These are phyloP conservation scores for Rubus parviflorus DNA, from an alignment of 306 rosid genomes.

Conservation along the genomic window DNA sequence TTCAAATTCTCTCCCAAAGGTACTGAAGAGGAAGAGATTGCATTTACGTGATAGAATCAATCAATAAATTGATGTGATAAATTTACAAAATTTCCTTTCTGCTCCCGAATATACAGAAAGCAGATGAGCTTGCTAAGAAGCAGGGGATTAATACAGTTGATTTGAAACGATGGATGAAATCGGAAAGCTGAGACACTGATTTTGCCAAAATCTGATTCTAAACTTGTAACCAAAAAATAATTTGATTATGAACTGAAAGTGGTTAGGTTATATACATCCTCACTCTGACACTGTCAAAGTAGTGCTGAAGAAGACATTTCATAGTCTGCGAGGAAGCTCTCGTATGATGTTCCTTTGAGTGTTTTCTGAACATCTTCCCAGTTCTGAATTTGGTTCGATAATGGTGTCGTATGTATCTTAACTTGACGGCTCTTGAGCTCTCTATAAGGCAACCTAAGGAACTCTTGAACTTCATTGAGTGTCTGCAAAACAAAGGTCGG, in stretches of 20 bases:
- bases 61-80: not conserved
- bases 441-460: constrained; percentile 49
- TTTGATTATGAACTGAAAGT: not conserved
- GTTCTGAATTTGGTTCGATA: constrained; percentile 51
- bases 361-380: constrained; percentile 54
- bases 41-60: too few species aligned
- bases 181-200: not conserved
- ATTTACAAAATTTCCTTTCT: not conserved
- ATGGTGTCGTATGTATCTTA: constrained; percentile 55
- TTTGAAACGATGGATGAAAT: not conserved
- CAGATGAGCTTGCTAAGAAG: not conserved
- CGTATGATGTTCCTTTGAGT: constrained; percentile 43
- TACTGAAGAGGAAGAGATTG: too few species aligned
- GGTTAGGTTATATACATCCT: not conserved
- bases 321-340: constrained; percentile 38
- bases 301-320: not conserved
- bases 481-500: constrained; percentile 32
- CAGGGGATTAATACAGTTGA: not conserved
- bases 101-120: not conserved
- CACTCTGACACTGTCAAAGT: not conserved
- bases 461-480: constrained; percentile 61
- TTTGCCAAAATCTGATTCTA: not conserved
- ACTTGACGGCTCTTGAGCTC: constrained; percentile 57
- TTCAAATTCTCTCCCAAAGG: not conserved
- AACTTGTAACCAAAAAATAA: not conserved